A percentile compares a stretch with the other conserved stretches of the same genome.
These are phyloP conservation scores for Cardamine occulta DNA, from an alignment of 345 rosid genomes.

Conservation along the genomic window DNA sequence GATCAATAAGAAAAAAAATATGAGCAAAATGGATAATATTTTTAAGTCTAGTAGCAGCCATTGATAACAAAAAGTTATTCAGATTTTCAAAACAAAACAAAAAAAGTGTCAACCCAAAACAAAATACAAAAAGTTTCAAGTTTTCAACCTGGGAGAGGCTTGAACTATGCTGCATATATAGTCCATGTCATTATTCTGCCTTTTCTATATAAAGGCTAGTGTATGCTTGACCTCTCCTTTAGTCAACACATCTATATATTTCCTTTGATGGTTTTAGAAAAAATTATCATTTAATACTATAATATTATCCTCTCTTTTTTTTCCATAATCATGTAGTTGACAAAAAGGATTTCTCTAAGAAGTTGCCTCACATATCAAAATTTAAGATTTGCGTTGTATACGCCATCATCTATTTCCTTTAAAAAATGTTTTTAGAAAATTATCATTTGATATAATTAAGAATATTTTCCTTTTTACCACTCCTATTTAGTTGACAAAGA, in stretches of 20 bases:
- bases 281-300: not conserved
- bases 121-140: not conserved
- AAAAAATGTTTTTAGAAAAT: not conserved
- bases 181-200: not conserved
- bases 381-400: not conserved
- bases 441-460: slow-evolving; percentile 23
- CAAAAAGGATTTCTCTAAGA: slow-evolving; percentile 19
- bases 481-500: slow-evolving; percentile 16
- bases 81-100: not conserved
- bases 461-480: not conserved
- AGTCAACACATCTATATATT: slow-evolving; percentile 1
- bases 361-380: not conserved
- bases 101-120: too few relatives aligned
- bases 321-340: slow-evolving; percentile 6
- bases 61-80: not conserved
- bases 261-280: not conserved
- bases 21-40: slow-evolving; percentile 4
- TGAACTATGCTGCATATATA: not conserved
- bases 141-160: slow-evolving; percentile 22
- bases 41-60: slow-evolving; percentile 22
- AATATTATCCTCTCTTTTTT: not conserved
- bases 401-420: not conserved
- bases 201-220: slow-evolving; percentile 17
- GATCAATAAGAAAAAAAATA: slow-evolving; percentile 8
- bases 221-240: slow-evolving; percentile 20